Evolutionary conservation across 192 early-diverging fungal species (phyloP).

Genomic region (Mortierella claussenii): DNA sequence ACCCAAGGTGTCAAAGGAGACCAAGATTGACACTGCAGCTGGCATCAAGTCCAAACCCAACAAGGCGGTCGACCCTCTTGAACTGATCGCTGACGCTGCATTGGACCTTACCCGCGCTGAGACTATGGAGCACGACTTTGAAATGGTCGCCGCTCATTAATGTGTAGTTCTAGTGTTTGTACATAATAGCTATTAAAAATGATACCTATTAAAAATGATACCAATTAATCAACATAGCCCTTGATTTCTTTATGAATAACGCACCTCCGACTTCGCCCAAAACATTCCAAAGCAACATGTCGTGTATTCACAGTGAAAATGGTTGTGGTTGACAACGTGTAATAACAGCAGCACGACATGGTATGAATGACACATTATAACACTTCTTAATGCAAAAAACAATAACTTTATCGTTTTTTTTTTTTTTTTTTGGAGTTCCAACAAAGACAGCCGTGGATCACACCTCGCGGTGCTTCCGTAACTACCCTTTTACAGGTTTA

Average conservation of each 20-base stretch:
- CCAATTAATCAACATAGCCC: too few relatives aligned
- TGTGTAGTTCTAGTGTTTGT: too few relatives aligned
- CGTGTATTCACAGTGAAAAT: too few relatives aligned
- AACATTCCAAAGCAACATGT: too few relatives aligned
- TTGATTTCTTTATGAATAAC: too few relatives aligned
- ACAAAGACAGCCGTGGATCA: constrained; percentile 43
- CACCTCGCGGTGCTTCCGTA: constrained; percentile 33
- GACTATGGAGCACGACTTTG: constrained; percentile 36
- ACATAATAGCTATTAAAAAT: background rate
- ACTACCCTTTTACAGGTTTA: constrained; percentile 23
- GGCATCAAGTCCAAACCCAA: background rate
- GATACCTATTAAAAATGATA: background rate
- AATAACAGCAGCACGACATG: too few relatives aligned
- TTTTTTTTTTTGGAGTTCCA: constrained; percentile 32
- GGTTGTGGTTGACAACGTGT: too few relatives aligned
- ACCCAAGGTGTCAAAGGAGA: too few relatives aligned
- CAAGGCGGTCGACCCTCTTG: constrained; percentile 21
- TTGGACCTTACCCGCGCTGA: constrained; percentile 11
- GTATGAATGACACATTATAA: too few relatives aligned
- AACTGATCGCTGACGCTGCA: constrained; percentile 35
- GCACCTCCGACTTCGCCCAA: too few relatives aligned
- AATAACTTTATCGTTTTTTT: constrained; percentile 1
- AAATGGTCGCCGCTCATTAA: constrained; percentile 24
- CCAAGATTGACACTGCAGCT: background rate
- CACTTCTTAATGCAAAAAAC: background rate